Base-by-base conservation (phyloP, 768 basidiomycete species). In the Candolleomyces eurysporus region DNA sequence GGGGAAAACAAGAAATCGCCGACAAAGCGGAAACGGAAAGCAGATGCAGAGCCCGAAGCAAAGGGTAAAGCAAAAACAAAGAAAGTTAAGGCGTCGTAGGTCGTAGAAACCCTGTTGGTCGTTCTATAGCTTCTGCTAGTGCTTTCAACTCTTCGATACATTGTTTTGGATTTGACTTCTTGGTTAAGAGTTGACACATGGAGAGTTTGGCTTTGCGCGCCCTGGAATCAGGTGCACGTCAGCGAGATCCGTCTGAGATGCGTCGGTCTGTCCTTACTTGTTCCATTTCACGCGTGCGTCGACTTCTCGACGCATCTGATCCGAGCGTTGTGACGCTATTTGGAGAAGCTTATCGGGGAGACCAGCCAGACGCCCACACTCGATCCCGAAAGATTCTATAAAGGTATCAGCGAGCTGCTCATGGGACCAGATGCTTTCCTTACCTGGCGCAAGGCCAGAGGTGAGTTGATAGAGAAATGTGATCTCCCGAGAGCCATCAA, bases 301-400 rank as follows among this genome's bases (percentile, higher is more conserved):
- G 26, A 89, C 84, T 55, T 78, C 72, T 13, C 64, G 65, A 68
- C 85, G 84, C 77, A 94, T 82, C 19, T 73, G 71, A 17, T 79
- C 73, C 0, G 91, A 85, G 39, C 79, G 77, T 59, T 78, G 70
- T 1, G 81, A 71, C 16, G 96, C 96, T 7, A 79, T 71, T 6
- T 74, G 72, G 3, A 98, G 78, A 8, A 98, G 80, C 1, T 72
- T 63, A 64, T 90, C 87, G 0, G 93, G 90, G 39, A 98, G 71
- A 9, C 89, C 90, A 0, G 96, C 96, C 26, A 98, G 82, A 48
- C 93, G 84, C 8, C 88, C 94, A 71, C 94, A 96, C 78, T 96
- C 95, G 9, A 97, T 87, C 11, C 95, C 95, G 69, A 95, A 98
- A 0, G 92, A 94, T 68, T 89, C 89, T 79, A 58, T 11, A 40